Conservation (phyloP, 345 rosid species). For the Populus deltoides region DNA sequence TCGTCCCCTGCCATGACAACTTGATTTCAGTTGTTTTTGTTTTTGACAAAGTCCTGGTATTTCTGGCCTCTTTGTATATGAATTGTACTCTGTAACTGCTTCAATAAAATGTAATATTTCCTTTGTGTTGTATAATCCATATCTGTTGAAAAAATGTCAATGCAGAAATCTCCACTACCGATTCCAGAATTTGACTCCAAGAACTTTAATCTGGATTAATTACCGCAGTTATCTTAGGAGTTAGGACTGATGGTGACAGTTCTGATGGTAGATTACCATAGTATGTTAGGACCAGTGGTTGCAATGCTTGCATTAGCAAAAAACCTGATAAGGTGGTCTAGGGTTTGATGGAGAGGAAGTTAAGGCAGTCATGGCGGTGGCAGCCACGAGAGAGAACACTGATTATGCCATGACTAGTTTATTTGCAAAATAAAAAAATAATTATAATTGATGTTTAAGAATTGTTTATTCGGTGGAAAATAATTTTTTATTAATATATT, state of each 20-base stretch:
- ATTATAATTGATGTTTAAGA: no score
- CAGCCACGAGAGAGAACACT: not conserved
- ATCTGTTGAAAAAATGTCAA: not conserved
- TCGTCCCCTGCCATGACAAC: constrained; percentile 18
- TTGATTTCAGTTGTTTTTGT: constrained; percentile 21
- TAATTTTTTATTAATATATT: no score
- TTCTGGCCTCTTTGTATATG: constrained; percentile 25
- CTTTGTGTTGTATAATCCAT: not conserved
- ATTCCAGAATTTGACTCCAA: not conserved
- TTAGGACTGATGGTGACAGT: not conserved
- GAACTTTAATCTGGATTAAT: not conserved
- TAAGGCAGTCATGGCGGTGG: not conserved
- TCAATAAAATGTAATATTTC: constrained; percentile 8
- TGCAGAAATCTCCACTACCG: not conserved
- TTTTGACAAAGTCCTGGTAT: not conserved
- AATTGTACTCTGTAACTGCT: constrained; percentile 27
- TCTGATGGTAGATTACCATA: not conserved
- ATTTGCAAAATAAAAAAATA: no score
- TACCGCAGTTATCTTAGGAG: no score
- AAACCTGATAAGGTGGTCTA: not conserved
- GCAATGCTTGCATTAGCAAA: not conserved
- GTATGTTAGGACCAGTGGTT: not conserved
- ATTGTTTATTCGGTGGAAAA: no score
- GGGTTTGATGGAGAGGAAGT: not conserved
- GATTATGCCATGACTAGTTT: no score